Conservation (phyloP, 805 yeast genomes). For the Jamesozyma spencerorum region DNA sequence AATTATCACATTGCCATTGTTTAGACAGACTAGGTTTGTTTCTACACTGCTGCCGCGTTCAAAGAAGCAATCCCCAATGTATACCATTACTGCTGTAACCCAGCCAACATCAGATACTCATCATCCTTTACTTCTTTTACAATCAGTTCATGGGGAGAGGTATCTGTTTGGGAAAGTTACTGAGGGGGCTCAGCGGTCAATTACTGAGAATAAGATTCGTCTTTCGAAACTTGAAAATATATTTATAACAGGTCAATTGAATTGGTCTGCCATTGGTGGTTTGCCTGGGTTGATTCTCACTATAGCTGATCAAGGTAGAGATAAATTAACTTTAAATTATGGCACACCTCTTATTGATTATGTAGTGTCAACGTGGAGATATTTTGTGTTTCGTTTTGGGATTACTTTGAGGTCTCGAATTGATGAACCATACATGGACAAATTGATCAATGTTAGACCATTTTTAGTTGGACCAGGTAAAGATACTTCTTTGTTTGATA, state of each 20-base stretch:
- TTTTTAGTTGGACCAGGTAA: conserved; percentile 15
- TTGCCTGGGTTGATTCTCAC: conserved; percentile 83
- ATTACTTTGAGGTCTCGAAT: conserved; percentile 37
- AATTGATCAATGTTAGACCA: conserved; percentile 34
- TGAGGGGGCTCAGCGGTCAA: conserved; percentile 77
- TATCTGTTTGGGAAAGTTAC: conserved; percentile 72
- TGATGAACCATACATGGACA: conserved; percentile 23
- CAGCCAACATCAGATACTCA: conserved; percentile 56
- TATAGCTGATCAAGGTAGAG: conserved; percentile 65
- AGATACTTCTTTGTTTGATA: neutral
- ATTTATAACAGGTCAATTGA: conserved; percentile 67
- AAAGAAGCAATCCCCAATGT: conserved; percentile 29
- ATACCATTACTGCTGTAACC: conserved; percentile 41
- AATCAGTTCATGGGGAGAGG: conserved; percentile 30
- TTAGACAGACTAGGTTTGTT: neutral
- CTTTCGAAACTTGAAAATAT: conserved; percentile 52
- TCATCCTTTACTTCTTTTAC: conserved; percentile 48
- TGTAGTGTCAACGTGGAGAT: conserved; percentile 73
- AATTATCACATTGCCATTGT: neutral
- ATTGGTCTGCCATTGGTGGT: conserved; percentile 83
- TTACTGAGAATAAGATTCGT: conserved; percentile 51
- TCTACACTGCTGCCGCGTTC: neutral
- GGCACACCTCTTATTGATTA: conserved; percentile 43
- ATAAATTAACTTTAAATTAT: conserved; percentile 45
- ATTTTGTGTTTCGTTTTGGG: conserved; percentile 75